phyloP scores from a whole-genome alignment of 2,329 filamentous ascomycete species.

The Arthrobotrys musiformis region DNA sequence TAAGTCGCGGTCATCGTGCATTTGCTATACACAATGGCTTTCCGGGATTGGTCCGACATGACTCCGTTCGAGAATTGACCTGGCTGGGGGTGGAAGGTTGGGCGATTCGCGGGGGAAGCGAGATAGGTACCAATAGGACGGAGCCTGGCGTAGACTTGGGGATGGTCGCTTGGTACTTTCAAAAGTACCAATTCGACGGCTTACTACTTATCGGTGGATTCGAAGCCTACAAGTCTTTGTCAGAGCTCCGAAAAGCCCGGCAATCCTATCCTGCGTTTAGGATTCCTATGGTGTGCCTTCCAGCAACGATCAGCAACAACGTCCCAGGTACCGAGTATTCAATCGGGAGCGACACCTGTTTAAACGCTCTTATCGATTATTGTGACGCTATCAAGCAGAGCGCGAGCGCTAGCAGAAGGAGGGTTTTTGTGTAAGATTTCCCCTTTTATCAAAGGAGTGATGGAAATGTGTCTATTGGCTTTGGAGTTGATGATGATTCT shows the following conservation, averaged over 20 bases:
- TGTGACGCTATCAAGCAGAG: slow-evolving; percentile 98
- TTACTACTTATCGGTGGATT: slow-evolving; percentile 94
- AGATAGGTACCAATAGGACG: slow-evolving; percentile 97
- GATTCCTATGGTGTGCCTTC: slow-evolving; percentile 90
- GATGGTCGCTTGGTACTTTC: slow-evolving; percentile 82
- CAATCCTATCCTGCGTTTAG: slow-evolving; percentile 83
- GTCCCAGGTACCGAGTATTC: slow-evolving; percentile 98
- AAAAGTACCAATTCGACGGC: slow-evolving; percentile 87
- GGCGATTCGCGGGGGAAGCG: slow-evolving; percentile 95
- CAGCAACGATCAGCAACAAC: slow-evolving; percentile 98
- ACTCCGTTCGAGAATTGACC: slow-evolving; percentile 84
- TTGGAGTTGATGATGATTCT: background rate
- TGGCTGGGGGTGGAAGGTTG: slow-evolving; percentile 96
- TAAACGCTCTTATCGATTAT: slow-evolving; percentile 94
- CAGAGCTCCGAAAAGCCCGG: slow-evolving; percentile 83
- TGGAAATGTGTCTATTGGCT: background rate
- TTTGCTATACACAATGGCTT: slow-evolving; percentile 97
- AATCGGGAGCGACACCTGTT: slow-evolving; percentile 92
- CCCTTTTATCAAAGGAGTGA: background rate
- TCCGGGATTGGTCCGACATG: slow-evolving; percentile 89
- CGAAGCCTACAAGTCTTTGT: slow-evolving; percentile 92
- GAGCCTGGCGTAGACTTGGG: slow-evolving; percentile 88
- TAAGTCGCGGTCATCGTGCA: slow-evolving; percentile 78
- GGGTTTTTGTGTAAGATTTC: slow-evolving; percentile 78
- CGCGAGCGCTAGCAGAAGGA: slow-evolving; percentile 88